Evolutionary conservation across 2,329 filamentous ascomycete genomes (phyloP), one percentile per base, ranked within the genome.

Genomic region (Monilinia laxa): DNA sequence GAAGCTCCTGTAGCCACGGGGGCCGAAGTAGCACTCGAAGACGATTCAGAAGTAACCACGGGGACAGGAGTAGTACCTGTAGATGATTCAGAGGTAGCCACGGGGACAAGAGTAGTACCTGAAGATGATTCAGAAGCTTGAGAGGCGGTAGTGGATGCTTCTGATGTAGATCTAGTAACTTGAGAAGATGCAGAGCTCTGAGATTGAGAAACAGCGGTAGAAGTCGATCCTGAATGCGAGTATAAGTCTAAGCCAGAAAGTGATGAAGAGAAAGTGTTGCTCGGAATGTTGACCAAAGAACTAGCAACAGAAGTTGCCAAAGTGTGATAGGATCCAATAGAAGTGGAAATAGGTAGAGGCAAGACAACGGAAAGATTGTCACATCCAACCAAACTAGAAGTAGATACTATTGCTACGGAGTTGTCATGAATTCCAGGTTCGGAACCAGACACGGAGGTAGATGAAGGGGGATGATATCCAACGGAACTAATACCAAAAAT

Each of bases 181-280:
- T 62, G 58, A 56, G 64, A 47, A 55, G 64, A 62, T 23, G 4
- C 63, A 45, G 64, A 62, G 57, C 49, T 62, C 58, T 35, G 51
- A 49, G 64, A 60, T 25, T 54, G 47, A 62, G 64, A 31, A 35
- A 38, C n/a, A 52, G 65, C 38, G 16, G 52, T 55, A 51, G 52
- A 52, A 53, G 66, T 60, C 45, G 62, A 62, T 42, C 67, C 67
- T 70, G 67, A 67, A 65, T 58, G 45, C 56, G 54, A 67, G 62
- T 64, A 62, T 68, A 68, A 68, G 56, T 63, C 49, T 52, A 65
- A 65, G 28, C 55, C 63, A 45, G 59, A 59, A 67, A 63, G 25
- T 45, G 64, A 62, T 38, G 45, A 40, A 67, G 49, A 53, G 28
- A 28, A 49, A 53, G 49, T 35, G 42, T 60, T 60, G 55, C 23